Conservation (phyloP, 345 rosid genomes). For the Nephelium lappaceum region DNA sequence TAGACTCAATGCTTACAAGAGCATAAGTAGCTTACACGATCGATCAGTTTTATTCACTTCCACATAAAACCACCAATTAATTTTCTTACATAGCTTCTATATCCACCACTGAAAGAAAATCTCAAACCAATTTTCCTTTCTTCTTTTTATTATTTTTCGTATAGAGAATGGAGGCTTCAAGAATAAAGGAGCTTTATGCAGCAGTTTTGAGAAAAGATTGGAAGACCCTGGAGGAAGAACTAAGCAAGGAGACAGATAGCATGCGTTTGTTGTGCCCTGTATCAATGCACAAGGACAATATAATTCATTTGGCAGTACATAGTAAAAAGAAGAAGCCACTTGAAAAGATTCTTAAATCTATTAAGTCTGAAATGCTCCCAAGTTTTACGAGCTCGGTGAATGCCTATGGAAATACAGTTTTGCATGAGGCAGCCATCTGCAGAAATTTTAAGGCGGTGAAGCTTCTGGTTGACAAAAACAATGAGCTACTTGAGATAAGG, state of each 20-base stretch:
- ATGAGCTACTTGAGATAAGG: background rate
- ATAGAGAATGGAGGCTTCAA: too few species aligned
- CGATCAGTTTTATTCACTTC: too few species aligned
- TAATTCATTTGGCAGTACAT: background rate
- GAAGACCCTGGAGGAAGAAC: background rate
- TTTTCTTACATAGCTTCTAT: too few species aligned
- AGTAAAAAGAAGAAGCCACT: background rate
- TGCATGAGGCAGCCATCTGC: slow-evolving; percentile 18
- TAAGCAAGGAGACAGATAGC: too few species aligned
- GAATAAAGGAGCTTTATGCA: background rate
- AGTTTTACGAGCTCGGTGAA: background rate
- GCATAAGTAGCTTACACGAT: too few species aligned
- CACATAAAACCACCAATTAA: too few species aligned
- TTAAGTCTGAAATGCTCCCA: too few species aligned
- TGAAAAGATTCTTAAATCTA: background rate
- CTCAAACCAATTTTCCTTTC: too few species aligned
- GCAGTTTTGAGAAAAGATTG: background rate
- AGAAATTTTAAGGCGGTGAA: background rate
- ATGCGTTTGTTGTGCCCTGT: background rate
- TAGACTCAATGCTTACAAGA: too few species aligned
- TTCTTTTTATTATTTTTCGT: too few species aligned
- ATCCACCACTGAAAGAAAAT: too few species aligned
- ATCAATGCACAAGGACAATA: background rate
- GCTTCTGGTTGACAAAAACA: background rate
- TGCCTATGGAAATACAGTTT: slow-evolving; percentile 16